These are phyloP conservation scores for Wickerhamiella kurtzmanii DNA, from an alignment of 805 yeast genomes.

Conservation along the genomic window DNA sequence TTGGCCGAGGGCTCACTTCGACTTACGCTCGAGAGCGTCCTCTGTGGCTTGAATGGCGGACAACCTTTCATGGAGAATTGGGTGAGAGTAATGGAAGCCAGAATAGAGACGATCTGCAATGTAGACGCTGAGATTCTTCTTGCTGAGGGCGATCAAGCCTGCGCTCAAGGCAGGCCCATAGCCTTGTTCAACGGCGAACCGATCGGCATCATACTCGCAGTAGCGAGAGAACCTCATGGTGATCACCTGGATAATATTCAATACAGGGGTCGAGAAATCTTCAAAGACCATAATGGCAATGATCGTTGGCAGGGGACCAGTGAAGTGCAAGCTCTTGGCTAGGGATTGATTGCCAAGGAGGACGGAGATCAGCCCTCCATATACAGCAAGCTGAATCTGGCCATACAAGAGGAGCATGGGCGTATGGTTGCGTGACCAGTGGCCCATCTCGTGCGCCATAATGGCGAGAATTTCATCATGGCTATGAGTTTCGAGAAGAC, in stretches of 20 bases:
- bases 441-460: conserved; percentile 97
- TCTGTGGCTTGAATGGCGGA: conserved; percentile 39
- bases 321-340: conserved; percentile 67
- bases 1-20: not conserved
- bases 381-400: conserved; percentile 49
- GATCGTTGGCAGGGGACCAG: conserved; percentile 47
- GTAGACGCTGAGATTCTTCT: conserved; percentile 71
- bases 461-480: conserved; percentile 81
- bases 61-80: conserved; percentile 81
- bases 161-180: conserved; percentile 51
- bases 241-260: conserved; percentile 49
- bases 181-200: conserved; percentile 64
- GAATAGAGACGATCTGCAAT: conserved; percentile 85
- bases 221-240: conserved; percentile 66
- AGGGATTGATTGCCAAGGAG: conserved; percentile 70
- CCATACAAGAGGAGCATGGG: conserved; percentile 55
- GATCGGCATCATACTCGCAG: conserved; percentile 90
- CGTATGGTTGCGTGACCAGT: conserved; percentile 87
- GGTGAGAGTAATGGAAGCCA: conserved; percentile 82
- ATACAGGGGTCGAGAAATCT: conserved; percentile 68
- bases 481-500: conserved; percentile 68
- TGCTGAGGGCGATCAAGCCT: conserved; percentile 62
- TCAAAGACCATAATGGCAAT: conserved; percentile 72
- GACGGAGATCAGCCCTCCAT: conserved; percentile 63
- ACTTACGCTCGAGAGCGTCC: not conserved